Evolutionary conservation across 108 stramenopile species (phyloP).

Genomic region (Cyclotella atomus): DNA sequence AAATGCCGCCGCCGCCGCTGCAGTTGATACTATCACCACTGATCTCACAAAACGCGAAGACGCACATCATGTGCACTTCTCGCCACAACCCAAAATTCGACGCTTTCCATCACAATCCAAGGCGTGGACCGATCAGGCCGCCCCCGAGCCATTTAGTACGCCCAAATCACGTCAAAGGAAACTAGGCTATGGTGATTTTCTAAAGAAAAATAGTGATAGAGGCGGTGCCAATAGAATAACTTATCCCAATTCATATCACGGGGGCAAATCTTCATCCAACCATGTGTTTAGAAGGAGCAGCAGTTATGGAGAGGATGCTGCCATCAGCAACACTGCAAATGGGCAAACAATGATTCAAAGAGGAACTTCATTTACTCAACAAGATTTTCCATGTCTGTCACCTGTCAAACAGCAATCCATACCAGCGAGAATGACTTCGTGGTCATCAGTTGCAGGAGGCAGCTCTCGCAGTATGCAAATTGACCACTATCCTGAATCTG

Average conservation of each 20-base stretch:
- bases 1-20: no score
- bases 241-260: slow-evolving; percentile 11
- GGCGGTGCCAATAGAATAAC: not conserved
- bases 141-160: slow-evolving; percentile 7
- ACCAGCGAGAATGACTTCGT: not conserved
- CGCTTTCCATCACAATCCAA: slow-evolving; percentile 20
- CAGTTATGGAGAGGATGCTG: slow-evolving; percentile 1
- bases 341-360: not conserved
- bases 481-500: no score
- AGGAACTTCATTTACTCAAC: slow-evolving; percentile 11
- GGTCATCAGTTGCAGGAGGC: slow-evolving; percentile 13
- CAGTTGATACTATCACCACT: not conserved
- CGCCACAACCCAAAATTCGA: slow-evolving; percentile 4
- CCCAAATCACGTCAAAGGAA: not conserved
- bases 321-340: not conserved
- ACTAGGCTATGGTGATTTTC: slow-evolving; percentile 1
- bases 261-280: not conserved
- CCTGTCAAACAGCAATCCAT: not conserved
- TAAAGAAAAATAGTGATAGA: not conserved
- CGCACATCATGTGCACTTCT: slow-evolving; percentile 17
- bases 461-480: not conserved
- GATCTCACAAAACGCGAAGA: not conserved
- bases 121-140: slow-evolving; percentile 34
- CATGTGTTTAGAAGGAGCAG: not conserved
- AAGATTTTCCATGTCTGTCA: slow-evolving; percentile 22